phyloP scores from a whole-genome alignment of 495 filamentous ascomycete species.

The Podospora bellae-mahoneyi region DNA sequence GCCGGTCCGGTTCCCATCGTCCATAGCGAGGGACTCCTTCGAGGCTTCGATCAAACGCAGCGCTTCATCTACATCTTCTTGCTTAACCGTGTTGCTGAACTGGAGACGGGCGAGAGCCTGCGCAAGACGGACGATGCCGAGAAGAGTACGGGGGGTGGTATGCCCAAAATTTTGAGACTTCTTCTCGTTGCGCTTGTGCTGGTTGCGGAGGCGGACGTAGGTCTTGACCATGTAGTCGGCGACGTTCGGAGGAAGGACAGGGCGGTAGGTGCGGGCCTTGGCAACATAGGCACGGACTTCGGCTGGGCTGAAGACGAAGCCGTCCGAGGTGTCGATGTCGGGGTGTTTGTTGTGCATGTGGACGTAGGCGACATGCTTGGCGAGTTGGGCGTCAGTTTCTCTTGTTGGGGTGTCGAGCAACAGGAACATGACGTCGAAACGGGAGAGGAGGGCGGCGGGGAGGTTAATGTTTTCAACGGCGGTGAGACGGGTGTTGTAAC shows the following conservation, averaged over 20 bases:
- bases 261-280: slow-evolving; percentile 82
- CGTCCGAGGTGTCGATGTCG: slow-evolving; percentile 56
- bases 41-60: slow-evolving; percentile 85
- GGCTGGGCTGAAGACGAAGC: slow-evolving; percentile 73
- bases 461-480: slow-evolving; percentile 99
- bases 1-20: slow-evolving; percentile 53
- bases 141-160: slow-evolving; percentile 85
- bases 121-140: slow-evolving; percentile 87
- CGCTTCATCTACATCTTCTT: slow-evolving; percentile 94
- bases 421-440: slow-evolving; percentile 95
- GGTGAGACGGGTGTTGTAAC: slow-evolving; percentile 94
- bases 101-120: slow-evolving; percentile 93
- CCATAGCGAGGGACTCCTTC: slow-evolving; percentile 76
- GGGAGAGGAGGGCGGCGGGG: slow-evolving; percentile 88
- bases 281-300: slow-evolving; percentile 96
- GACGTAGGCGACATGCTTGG: slow-evolving; percentile 90
- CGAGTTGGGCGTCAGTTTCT: slow-evolving; percentile 89
- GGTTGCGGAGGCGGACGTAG: slow-evolving; percentile 86
- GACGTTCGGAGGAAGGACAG: slow-evolving; percentile 74
- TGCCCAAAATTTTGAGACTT: slow-evolving; percentile 87
- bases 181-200: slow-evolving; percentile 83
- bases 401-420: slow-evolving; percentile 89
- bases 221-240: slow-evolving; percentile 95
- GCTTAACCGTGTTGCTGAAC: slow-evolving; percentile 75
- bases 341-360: slow-evolving; percentile 97